phyloP scores from a whole-genome alignment of 331 rosid species.

The Saraca asoca region DNA sequence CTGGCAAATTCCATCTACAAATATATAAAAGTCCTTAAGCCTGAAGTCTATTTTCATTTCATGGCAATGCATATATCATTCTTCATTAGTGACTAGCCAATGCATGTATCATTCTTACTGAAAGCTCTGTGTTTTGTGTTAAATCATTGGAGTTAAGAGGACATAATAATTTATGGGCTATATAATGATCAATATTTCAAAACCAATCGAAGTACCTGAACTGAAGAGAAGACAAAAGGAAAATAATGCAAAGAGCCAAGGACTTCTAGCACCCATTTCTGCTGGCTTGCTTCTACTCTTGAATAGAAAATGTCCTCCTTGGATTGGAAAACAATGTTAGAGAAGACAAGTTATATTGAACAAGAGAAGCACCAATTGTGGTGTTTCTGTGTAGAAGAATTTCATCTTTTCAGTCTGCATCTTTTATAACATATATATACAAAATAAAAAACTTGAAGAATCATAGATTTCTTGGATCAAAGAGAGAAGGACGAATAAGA shows the following conservation, averaged over 20 bases:
- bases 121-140: not conserved
- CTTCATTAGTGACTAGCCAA: not conserved
- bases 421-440: slow-evolving; percentile 19
- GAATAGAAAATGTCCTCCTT: slow-evolving; percentile 33
- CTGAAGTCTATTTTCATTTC: not conserved
- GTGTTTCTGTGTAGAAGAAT: slow-evolving; percentile 45
- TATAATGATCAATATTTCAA: too few species aligned
- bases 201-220: slow-evolving; percentile 59
- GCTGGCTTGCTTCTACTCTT: slow-evolving; percentile 37
- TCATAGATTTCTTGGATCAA: slow-evolving; percentile 87
- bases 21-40: slow-evolving; percentile 15
- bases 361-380: slow-evolving; percentile 45
- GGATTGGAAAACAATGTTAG: slow-evolving; percentile 45
- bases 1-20: slow-evolving; percentile 5
- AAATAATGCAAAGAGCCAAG: slow-evolving; percentile 47
- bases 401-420: slow-evolving; percentile 41
- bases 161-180: slow-evolving; percentile 4
- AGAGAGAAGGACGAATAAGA: slow-evolving; percentile 72
- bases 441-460: slow-evolving; percentile 46
- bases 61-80: not conserved
- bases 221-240: slow-evolving; percentile 51
- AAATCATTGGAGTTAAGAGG: slow-evolving; percentile 1
- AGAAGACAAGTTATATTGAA: slow-evolving; percentile 60
- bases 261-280: slow-evolving; percentile 55
- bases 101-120: slow-evolving; percentile 2